Conservation (phyloP, 129 eudicot genomes). For the Flaveria bidentis region DNA sequence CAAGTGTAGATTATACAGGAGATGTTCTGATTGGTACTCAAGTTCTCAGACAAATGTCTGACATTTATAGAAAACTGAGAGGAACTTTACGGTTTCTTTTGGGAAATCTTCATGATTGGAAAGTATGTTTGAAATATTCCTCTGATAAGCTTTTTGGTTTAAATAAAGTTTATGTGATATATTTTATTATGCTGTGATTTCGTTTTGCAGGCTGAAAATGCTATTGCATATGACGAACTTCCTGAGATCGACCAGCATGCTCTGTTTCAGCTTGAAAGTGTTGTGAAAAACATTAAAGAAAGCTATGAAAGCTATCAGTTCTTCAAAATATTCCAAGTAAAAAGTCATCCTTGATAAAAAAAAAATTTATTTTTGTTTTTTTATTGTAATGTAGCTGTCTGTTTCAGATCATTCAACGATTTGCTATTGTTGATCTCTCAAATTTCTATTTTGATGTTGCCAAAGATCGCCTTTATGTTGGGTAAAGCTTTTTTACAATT, state of each 20-base stretch:
- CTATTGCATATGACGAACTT: conserved; percentile 65
- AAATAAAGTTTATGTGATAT: background rate
- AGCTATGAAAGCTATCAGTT: conserved; percentile 91
- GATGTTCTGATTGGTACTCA: conserved; percentile 86
- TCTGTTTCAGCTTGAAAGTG: conserved; percentile 74
- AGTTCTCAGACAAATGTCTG: conserved; percentile 96
- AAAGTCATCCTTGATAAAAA: no score
- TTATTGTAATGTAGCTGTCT: background rate
- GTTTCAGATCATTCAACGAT: conserved; percentile 82
- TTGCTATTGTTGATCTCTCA: conserved; percentile 92
- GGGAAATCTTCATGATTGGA: conserved; percentile 96
- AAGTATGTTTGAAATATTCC: conserved; percentile 46
- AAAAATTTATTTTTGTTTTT: background rate
- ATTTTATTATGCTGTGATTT: background rate
- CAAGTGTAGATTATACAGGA: conserved; percentile 94
- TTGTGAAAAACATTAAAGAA: conserved; percentile 73
- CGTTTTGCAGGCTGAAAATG: conserved; percentile 64
- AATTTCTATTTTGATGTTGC: conserved; percentile 94
- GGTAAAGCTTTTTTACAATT: conserved; percentile 42
- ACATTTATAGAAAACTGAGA: conserved; percentile 81
- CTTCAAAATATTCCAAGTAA: conserved; percentile 91
- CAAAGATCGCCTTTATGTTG: conserved; percentile 96
- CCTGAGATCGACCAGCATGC: conserved; percentile 94
- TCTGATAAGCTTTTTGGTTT: background rate
- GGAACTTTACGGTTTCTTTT: conserved; percentile 93